Evolutionary conservation across 176 grass and related monocot genomes (phyloP).

Genomic region (Carex scoparia): DNA sequence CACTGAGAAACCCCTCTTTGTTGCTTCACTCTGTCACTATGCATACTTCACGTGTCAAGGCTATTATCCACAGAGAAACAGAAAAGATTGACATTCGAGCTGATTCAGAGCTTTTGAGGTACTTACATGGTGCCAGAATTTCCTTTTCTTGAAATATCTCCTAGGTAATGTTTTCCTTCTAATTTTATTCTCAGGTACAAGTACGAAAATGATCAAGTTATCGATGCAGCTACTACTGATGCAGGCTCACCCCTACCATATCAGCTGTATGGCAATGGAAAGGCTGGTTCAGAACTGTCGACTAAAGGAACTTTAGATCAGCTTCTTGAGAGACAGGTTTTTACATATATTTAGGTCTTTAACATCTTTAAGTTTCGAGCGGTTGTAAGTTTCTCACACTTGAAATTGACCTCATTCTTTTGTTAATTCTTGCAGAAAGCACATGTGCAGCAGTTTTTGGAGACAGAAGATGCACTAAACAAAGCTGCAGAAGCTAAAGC

Average conservation of each 20-base stretch:
- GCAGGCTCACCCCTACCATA: conserved; percentile 96
- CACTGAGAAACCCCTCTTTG: conserved; percentile 72
- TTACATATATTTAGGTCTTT: conserved; percentile 17
- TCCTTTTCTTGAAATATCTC: neutral
- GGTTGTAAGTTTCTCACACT: neutral
- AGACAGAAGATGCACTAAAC: conserved; percentile 97
- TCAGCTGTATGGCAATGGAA: conserved; percentile 97
- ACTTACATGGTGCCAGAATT: conserved; percentile 18
- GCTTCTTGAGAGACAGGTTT: conserved; percentile 96
- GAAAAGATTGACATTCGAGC: conserved; percentile 92
- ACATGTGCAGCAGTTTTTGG: conserved; percentile 98
- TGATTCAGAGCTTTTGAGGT: conserved; percentile 96
- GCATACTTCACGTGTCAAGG: conserved; percentile 59
- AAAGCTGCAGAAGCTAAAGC: conserved; percentile 97
- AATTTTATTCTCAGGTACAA: conserved; percentile 77
- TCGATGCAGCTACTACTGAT: conserved; percentile 94
- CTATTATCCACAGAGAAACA: conserved; percentile 82
- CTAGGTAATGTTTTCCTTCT: neutral
- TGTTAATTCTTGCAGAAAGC: conserved; percentile 76
- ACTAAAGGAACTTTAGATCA: conserved; percentile 91
- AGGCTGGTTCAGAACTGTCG: conserved; percentile 72
- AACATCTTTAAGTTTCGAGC: neutral
- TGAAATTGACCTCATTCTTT: conserved; percentile 28
- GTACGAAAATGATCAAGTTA: conserved; percentile 96
- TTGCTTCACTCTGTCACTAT: conserved; percentile 74